Evolutionary conservation across 495 filamentous ascomycete species (phyloP).

Genomic region (Aspergillus sclerotioniger): DNA sequence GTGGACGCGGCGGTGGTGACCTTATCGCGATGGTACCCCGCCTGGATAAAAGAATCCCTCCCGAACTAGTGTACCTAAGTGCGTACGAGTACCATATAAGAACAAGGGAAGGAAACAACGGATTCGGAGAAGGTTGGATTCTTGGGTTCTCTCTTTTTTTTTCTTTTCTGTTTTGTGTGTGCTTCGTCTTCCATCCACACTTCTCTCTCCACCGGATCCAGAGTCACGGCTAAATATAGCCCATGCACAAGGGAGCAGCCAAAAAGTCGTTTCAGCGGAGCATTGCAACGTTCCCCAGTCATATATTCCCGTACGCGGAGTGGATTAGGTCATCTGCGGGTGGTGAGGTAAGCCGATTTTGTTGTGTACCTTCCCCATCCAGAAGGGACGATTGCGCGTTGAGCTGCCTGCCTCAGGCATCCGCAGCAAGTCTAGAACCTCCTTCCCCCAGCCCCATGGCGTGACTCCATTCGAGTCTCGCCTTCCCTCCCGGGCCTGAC

Average conservation of each 20-base stretch:
- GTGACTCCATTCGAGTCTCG: conserved; percentile 12
- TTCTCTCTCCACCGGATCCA: conserved; percentile 14
- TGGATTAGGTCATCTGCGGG: conserved; percentile 4
- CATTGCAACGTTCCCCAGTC: conserved; percentile 7
- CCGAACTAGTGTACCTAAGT: neutral
- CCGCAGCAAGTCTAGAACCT: conserved; percentile 7
- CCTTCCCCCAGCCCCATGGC: conserved; percentile 8
- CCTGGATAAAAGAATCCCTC: neutral
- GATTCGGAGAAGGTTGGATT: conserved; percentile 5
- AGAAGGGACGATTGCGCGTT: conserved; percentile 17
- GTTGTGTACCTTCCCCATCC: neutral
- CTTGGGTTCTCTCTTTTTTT: neutral
- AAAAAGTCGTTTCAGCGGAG: conserved; percentile 8
- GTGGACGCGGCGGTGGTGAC: neutral
- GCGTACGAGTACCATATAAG: conserved; percentile 9
- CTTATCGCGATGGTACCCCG: conserved; percentile 2
- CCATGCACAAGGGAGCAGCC: neutral
- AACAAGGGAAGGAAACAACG: conserved; percentile 6
- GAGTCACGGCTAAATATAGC: conserved; percentile 7
- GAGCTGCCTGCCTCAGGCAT: conserved; percentile 9
- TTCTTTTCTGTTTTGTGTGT: neutral
- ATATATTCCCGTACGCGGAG: conserved; percentile 1
- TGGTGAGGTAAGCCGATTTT: conserved; percentile 22
- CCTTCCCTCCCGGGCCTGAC: conserved; percentile 4
- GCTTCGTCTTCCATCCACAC: neutral